phyloP scores from a whole-genome alignment of 768 basidiomycete genomes.

The Lepiota brunneoincarnata region DNA sequence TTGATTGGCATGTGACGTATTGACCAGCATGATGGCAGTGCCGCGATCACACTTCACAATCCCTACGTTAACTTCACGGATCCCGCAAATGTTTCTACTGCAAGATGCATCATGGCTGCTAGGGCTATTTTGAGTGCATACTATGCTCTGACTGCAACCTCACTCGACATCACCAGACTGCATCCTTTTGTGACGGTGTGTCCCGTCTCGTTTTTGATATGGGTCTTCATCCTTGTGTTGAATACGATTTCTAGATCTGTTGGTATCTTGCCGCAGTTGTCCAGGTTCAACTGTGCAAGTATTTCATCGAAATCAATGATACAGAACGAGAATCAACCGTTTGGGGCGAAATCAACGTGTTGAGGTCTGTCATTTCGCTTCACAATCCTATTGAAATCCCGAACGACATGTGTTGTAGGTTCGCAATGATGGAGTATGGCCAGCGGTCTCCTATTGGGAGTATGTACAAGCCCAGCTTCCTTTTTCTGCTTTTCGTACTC shows the following conservation, averaged over 20 bases:
- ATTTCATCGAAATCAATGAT: constrained; percentile 82
- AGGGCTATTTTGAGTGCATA: constrained; percentile 72
- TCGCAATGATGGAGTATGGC: constrained; percentile 83
- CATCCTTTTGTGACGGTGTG: constrained; percentile 83
- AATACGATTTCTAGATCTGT: constrained; percentile 56
- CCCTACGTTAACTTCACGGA: constrained; percentile 77
- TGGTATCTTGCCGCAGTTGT: constrained; percentile 91
- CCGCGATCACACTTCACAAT: constrained; percentile 84
- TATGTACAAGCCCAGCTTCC: constrained; percentile 33
- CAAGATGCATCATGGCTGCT: constrained; percentile 73
- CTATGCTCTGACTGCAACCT: constrained; percentile 77
- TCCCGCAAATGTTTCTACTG: constrained; percentile 60
- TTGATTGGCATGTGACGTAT: background rate
- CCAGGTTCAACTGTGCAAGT: constrained; percentile 82
- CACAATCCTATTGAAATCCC: background rate
- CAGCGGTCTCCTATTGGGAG: constrained; percentile 79
- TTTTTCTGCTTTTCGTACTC: constrained; percentile 3
- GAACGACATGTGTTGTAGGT: constrained; percentile 37
- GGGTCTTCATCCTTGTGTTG: constrained; percentile 10
- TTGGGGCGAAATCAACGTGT: constrained; percentile 86
- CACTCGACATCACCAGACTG: constrained; percentile 73
- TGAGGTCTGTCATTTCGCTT: constrained; percentile 47
- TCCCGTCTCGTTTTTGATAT: background rate
- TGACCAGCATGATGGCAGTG: constrained; percentile 41
- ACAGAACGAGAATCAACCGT: constrained; percentile 68